These are phyloP conservation scores for Russula ochroleuca DNA, from an alignment of 768 basidiomycete species.

Conservation along the genomic window DNA sequence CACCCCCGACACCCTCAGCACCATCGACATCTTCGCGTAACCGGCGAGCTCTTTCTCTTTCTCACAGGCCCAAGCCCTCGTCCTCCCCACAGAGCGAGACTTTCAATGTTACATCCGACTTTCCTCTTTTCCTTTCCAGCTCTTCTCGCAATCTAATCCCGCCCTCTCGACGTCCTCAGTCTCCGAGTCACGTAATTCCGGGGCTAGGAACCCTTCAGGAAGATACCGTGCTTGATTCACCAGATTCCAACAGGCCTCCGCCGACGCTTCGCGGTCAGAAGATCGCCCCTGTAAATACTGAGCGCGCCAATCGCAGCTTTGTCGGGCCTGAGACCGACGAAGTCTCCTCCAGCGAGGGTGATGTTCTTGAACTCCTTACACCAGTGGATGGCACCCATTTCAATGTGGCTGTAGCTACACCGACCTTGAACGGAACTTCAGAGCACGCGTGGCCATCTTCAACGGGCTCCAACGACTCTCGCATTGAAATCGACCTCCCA, in stretches of 20 bases:
- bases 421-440: slow-evolving; percentile 27
- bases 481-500: slow-evolving; percentile 25
- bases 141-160: slow-evolving; percentile 16
- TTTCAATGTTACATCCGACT: slow-evolving; percentile 26
- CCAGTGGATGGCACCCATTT: slow-evolving; percentile 7
- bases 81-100: not conserved
- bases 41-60: not conserved
- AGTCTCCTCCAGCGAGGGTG: slow-evolving; percentile 12
- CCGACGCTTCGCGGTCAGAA: slow-evolving; percentile 30
- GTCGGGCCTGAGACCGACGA: slow-evolving; percentile 26
- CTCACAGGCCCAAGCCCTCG: not conserved
- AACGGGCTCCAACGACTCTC: slow-evolving; percentile 20
- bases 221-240: slow-evolving; percentile 40
- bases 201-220: slow-evolving; percentile 50
- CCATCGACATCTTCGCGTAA: not conserved
- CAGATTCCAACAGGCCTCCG: slow-evolving; percentile 19
- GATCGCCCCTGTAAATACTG: slow-evolving; percentile 27
- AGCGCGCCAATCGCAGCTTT: slow-evolving; percentile 31
- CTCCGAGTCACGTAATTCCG: slow-evolving; percentile 18
- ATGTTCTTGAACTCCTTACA: slow-evolving; percentile 13
- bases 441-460: slow-evolving; percentile 24
- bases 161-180: slow-evolving; percentile 20
- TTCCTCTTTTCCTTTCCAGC: slow-evolving; percentile 26
- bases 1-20: not conserved
- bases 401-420: slow-evolving; percentile 1